phyloP scores from a whole-genome alignment of 139 green algal genomes.

The Pseudopediastrum boryanum region DNA sequence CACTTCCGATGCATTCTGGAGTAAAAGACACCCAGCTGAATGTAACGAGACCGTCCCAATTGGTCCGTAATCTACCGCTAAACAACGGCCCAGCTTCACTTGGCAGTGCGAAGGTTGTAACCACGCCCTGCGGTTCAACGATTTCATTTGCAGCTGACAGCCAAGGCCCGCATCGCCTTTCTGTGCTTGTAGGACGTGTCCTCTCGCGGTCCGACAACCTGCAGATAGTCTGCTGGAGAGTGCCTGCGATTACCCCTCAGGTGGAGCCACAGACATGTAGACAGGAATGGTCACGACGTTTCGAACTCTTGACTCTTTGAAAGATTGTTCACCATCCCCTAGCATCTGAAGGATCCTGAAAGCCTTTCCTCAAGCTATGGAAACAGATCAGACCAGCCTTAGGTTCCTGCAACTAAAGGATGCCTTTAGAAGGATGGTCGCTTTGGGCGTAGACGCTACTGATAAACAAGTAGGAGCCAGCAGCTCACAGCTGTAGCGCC shows the following conservation, averaged over 20 bases:
- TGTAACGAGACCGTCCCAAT: too few species aligned
- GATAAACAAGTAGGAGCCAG: slow-evolving; percentile 13
- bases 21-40: too few species aligned
- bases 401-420: slow-evolving; percentile 15
- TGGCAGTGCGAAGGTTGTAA: too few species aligned
- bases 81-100: too few species aligned
- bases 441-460: background rate
- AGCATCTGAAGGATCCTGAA: background rate
- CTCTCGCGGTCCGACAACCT: background rate
- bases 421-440: slow-evolving; percentile 27
- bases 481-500: background rate
- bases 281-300: background rate
- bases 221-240: background rate
- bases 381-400: slow-evolving; percentile 19
- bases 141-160: too few species aligned
- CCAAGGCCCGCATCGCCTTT: too few species aligned
- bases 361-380: background rate
- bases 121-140: too few species aligned
- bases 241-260: slow-evolving; percentile 1
- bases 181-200: too few species aligned
- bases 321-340: background rate
- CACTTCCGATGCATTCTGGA: too few species aligned
- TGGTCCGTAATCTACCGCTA: too few species aligned
- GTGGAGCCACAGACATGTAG: background rate
- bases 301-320: background rate